Evolutionary conservation across 805 yeast genomes (phyloP).

Genomic region (Myxozyma neotropica): DNA sequence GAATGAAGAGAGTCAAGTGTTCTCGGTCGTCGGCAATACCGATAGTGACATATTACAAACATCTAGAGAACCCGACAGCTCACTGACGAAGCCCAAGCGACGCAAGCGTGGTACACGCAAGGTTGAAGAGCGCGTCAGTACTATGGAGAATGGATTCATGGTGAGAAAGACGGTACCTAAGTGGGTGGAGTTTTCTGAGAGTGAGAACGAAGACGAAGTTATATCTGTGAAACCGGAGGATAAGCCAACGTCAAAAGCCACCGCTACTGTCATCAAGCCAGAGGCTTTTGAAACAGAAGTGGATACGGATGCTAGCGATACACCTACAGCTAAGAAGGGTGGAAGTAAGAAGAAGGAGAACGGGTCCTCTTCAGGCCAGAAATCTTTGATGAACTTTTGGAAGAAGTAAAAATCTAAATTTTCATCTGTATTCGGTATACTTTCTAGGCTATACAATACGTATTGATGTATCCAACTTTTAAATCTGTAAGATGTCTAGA

Average conservation of each 20-base stretch:
- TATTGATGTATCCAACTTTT: background rate
- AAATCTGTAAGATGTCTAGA: background rate
- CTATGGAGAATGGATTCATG: constrained; percentile 22
- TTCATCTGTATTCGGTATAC: background rate
- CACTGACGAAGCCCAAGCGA: background rate
- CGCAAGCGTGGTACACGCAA: constrained; percentile 20
- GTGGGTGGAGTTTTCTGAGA: constrained; percentile 25
- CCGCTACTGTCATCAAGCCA: background rate
- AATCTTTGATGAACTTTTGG: constrained; percentile 24
- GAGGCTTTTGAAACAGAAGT: background rate
- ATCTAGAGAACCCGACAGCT: background rate
- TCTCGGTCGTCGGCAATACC: background rate
- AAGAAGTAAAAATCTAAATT: constrained; percentile 8
- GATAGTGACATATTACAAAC: background rate
- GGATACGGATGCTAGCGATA: background rate
- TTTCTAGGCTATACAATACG: background rate
- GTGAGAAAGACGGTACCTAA: constrained; percentile 8
- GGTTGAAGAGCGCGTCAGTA: constrained; percentile 11
- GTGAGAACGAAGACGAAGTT: constrained; percentile 10
- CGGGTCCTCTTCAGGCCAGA: constrained; percentile 15
- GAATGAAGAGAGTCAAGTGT: background rate
- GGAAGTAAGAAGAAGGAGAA: constrained; percentile 3
- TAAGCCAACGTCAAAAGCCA: constrained; percentile 1
- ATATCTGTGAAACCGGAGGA: background rate
- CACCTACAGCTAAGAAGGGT: background rate